Conservation (phyloP, 345 rosid species). For the Salix suchowensis region DNA sequence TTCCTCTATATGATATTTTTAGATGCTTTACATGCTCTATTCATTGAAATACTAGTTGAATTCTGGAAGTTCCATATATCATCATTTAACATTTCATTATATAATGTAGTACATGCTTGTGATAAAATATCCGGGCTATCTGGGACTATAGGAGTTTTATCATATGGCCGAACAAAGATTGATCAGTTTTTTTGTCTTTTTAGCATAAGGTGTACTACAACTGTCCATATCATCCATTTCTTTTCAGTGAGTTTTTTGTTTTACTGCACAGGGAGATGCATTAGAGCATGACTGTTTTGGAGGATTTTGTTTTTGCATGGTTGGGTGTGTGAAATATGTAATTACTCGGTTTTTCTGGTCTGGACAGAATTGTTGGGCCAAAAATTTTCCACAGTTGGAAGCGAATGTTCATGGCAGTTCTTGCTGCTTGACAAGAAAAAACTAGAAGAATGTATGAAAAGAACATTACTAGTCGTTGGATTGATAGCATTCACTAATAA, state of each 20-base stretch:
- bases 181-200: not conserved
- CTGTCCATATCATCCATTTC: not conserved
- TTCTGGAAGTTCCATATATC: not conserved
- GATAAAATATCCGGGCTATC: not conserved
- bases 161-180: not conserved
- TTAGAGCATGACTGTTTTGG: not conserved
- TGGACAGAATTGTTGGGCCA: not conserved
- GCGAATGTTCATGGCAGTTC: not conserved
- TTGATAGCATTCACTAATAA: not conserved
- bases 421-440: not conserved
- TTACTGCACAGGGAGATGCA: not conserved
- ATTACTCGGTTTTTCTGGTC: not conserved
- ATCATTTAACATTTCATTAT: not conserved
- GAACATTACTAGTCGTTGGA: not conserved
- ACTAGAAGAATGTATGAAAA: not conserved
- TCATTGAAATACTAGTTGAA: not conserved
- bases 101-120: not conserved
- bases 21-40: not conserved
- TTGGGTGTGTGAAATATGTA: not conserved
- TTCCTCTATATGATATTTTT: not conserved
- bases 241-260: not conserved
- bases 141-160: not conserved
- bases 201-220: not conserved
- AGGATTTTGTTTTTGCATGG: not conserved
- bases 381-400: not conserved